Conservation (phyloP, 495 filamentous ascomycete genomes). For the Choiromyces venosus region DNA sequence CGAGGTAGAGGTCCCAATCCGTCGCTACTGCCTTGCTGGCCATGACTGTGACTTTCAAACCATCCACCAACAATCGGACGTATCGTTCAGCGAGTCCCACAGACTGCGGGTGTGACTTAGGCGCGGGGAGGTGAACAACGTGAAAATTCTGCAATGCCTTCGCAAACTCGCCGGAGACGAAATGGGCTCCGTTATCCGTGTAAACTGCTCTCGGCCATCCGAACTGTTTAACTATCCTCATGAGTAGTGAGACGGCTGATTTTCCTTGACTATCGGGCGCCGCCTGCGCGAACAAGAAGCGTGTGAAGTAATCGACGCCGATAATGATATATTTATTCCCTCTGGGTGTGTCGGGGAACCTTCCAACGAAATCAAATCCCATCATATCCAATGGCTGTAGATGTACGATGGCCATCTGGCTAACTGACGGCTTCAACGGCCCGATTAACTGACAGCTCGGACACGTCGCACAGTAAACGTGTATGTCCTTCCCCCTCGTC, state of each 20-base stretch:
- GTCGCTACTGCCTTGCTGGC: too few relatives aligned
- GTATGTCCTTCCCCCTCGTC: not conserved
- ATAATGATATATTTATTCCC: not conserved
- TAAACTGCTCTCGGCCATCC: constrained; percentile 8
- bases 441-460: not conserved
- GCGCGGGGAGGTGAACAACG: not conserved
- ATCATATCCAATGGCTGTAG: not conserved
- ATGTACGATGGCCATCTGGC: not conserved
- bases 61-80: not conserved
- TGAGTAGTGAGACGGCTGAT: not conserved
- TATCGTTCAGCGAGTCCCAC: not conserved
- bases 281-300: not conserved
- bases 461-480: not conserved
- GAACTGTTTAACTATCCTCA: not conserved
- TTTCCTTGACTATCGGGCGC: not conserved
- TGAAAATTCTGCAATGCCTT: not conserved
- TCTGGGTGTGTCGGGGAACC: not conserved
- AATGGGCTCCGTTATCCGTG: constrained; percentile 10
- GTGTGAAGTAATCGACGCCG: not conserved
- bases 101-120: not conserved
- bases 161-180: not conserved
- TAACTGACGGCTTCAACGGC: not conserved
- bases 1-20: too few relatives aligned
- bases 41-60: not conserved
- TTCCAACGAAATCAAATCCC: constrained; percentile 1